These are phyloP conservation scores for Tricholoma terreum DNA, from an alignment of 768 basidiomycete genomes.

Conservation along the genomic window DNA sequence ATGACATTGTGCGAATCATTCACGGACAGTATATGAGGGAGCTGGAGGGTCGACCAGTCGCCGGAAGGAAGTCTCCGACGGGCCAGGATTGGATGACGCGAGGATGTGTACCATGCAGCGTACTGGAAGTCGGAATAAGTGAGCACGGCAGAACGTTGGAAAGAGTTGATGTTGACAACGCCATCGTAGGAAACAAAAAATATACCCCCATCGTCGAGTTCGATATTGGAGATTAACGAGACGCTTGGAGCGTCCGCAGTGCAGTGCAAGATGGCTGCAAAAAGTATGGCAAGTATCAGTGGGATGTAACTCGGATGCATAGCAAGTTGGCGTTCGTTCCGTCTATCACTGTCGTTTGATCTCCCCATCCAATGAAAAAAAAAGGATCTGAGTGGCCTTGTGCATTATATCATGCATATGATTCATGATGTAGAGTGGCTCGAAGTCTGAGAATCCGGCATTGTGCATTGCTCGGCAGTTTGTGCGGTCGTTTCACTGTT, in stretches of 20 bases:
- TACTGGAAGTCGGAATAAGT: conserved; percentile 40
- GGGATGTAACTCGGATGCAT: not conserved
- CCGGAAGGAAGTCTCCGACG: conserved; percentile 39
- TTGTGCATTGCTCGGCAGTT: too few species aligned
- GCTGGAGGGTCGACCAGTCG: conserved; percentile 39
- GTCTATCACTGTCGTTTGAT: too few species aligned
- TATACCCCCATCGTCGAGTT: conserved; percentile 38
- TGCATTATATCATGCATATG: too few species aligned
- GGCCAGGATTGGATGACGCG: conserved; percentile 36
- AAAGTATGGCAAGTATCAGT: conserved; percentile 4
- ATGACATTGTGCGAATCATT: conserved; percentile 46
- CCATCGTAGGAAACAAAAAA: conserved; percentile 47
- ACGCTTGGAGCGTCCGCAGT: conserved; percentile 37
- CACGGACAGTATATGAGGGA: conserved; percentile 40
- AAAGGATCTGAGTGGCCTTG: not conserved
- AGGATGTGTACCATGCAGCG: conserved; percentile 45
- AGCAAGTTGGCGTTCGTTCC: too few species aligned
- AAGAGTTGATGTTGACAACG: conserved; percentile 46
- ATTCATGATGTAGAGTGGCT: too few species aligned
- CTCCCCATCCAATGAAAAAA: not conserved
- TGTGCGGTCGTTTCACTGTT: too few species aligned
- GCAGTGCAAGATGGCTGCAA: conserved; percentile 7
- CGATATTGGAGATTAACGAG: conserved; percentile 35
- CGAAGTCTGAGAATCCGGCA: too few species aligned
- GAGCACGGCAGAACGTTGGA: conserved; percentile 41